Percentiles rank a stretch among this genome's conserved stretches.
phyloP scores from a whole-genome alignment of 768 basidiomycete species.

The Suillus occidentalis region DNA sequence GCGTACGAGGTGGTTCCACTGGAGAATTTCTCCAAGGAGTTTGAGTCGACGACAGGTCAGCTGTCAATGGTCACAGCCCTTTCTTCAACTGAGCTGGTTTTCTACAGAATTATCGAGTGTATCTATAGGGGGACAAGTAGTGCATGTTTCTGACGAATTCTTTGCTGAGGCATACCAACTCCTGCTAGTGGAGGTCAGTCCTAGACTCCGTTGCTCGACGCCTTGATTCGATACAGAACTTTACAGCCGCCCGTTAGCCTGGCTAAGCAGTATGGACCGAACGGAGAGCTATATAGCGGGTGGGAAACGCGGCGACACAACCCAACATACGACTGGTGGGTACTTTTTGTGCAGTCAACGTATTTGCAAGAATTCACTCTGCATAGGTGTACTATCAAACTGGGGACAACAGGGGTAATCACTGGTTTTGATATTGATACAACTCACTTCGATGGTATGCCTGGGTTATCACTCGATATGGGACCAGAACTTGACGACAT shows the following conservation, averaged over 20 bases:
- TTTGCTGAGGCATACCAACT: slow-evolving; percentile 87
- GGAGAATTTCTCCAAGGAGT: slow-evolving; percentile 46
- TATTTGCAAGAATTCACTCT: neutral
- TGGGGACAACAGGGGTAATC: slow-evolving; percentile 75
- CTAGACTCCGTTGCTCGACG: neutral
- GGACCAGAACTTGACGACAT: neutral
- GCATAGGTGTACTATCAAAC: slow-evolving; percentile 82
- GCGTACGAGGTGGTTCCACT: slow-evolving; percentile 44
- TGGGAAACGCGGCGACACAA: slow-evolving; percentile 96
- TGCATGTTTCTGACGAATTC: slow-evolving; percentile 91
- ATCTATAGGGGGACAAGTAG: slow-evolving; percentile 73
- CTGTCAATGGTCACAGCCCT: neutral
- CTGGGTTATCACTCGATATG: slow-evolving; percentile 8
- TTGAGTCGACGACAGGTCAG: slow-evolving; percentile 54
- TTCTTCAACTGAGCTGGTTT: slow-evolving; percentile 1
- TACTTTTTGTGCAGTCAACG: neutral
- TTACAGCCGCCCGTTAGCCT: slow-evolving; percentile 78
- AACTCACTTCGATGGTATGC: slow-evolving; percentile 81
- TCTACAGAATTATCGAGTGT: slow-evolving; percentile 85
- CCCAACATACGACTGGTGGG: slow-evolving; percentile 82
- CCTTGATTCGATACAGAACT: slow-evolving; percentile 3
- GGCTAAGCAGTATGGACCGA: slow-evolving; percentile 96
- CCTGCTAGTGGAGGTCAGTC: slow-evolving; percentile 72
- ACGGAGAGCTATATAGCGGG: slow-evolving; percentile 90
- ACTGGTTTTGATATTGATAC: slow-evolving; percentile 93